Conservation (phyloP, 768 basidiomycete genomes). For the Rubroboletus satanas region DNA sequence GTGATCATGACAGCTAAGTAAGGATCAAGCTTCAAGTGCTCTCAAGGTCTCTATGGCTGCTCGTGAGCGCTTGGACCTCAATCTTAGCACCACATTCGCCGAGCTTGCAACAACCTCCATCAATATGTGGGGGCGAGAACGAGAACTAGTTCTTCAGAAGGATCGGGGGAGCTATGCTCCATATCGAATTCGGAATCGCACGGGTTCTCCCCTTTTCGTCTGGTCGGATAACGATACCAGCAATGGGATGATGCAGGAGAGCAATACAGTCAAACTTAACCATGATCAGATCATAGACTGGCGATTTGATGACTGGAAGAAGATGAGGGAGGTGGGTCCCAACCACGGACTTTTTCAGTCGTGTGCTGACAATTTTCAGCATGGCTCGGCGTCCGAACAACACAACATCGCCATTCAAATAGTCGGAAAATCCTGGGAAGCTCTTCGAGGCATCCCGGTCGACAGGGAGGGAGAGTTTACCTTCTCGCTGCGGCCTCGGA, state of each 20-base stretch:
- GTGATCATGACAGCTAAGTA: slow-evolving; percentile 45
- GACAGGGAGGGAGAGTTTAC: slow-evolving; percentile 91
- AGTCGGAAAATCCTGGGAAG: slow-evolving; percentile 84
- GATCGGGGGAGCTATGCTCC: slow-evolving; percentile 88
- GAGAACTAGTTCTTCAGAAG: slow-evolving; percentile 65
- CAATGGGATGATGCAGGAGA: slow-evolving; percentile 41
- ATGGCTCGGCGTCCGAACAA: slow-evolving; percentile 54
- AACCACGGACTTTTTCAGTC: background rate
- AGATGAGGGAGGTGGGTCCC: slow-evolving; percentile 76
- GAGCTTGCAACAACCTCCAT: slow-evolving; percentile 75
- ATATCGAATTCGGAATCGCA: slow-evolving; percentile 87
- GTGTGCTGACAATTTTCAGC: slow-evolving; percentile 28
- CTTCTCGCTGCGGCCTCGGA: slow-evolving; percentile 79
- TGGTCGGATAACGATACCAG: slow-evolving; percentile 78
- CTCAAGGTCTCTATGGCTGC: slow-evolving; percentile 64
- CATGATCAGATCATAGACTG: slow-evolving; percentile 83
- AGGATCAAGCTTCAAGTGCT: slow-evolving; percentile 47
- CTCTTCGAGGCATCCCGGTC: slow-evolving; percentile 82
- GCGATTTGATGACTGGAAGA: slow-evolving; percentile 96
- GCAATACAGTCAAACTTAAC: slow-evolving; percentile 54
- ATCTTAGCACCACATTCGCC: slow-evolving; percentile 85
- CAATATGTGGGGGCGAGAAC: slow-evolving; percentile 72
- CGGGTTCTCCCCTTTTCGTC: slow-evolving; percentile 78
- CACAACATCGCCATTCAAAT: slow-evolving; percentile 87
- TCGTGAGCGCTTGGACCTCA: slow-evolving; percentile 82